phyloP scores from a whole-genome alignment of 257 asterid species.

The Mitragyna speciosa region DNA sequence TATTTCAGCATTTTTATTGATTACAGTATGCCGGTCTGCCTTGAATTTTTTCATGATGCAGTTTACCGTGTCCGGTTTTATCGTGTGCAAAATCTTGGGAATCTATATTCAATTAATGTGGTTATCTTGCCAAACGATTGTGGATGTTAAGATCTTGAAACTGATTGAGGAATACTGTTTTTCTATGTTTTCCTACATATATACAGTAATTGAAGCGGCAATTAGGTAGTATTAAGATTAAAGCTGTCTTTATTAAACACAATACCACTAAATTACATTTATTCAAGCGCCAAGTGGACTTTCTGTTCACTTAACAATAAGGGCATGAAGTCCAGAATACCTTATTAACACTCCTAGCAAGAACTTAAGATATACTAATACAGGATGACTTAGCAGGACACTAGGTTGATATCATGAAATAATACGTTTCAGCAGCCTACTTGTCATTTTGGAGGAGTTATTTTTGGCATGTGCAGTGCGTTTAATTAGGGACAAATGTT shows the following conservation, averaged over 20 bases:
- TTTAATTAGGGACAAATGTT: slow-evolving; percentile 62
- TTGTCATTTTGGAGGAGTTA: slow-evolving; percentile 3
- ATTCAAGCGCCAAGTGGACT: slow-evolving; percentile 10
- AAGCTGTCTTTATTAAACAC: neutral
- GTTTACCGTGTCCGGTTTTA: neutral
- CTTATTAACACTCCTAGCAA: neutral
- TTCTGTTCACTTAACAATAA: neutral
- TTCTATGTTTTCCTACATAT: neutral
- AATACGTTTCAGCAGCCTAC: neutral
- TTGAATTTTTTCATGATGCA: neutral
- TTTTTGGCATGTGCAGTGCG: slow-evolving; percentile 4
- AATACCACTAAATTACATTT: slow-evolving; percentile 2
- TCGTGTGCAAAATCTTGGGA: neutral
- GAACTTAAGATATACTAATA: neutral
- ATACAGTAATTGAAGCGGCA: neutral
- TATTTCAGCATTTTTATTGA: neutral
- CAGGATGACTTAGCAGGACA: neutral
- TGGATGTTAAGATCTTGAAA: neutral
- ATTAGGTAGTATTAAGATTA: neutral
- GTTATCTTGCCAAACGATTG: too few relatives aligned
- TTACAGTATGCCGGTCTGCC: neutral
- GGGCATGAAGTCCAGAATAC: slow-evolving; percentile 5
- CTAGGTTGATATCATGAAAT: neutral
- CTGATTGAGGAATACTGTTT: neutral
- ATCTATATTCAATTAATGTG: too few relatives aligned